Evolutionary conservation across 352 stramenopile species (phyloP).

Genomic region (Pythium rhizo-oryzae): DNA sequence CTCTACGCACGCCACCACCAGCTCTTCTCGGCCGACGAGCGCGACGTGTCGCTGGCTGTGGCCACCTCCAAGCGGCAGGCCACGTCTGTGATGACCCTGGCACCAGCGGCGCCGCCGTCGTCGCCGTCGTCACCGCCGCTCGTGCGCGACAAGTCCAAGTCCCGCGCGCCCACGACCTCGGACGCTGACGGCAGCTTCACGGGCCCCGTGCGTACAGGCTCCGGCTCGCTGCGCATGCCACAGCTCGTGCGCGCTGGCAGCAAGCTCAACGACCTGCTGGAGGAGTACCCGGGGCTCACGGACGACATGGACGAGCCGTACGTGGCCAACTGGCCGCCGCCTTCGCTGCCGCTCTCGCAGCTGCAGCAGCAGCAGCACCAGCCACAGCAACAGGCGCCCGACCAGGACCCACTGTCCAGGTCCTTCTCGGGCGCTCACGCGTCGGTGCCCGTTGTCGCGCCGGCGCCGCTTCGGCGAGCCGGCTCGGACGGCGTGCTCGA

Average conservation of each 20-base stretch:
- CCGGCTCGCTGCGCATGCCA: constrained; percentile 5
- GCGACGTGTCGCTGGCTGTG: constrained; percentile 18
- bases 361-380: neutral
- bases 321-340: constrained; percentile 1
- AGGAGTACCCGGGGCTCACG: constrained; percentile 13
- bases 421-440: no score
- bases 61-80: neutral
- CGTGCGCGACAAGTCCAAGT: neutral
- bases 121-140: neutral
- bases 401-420: no score
- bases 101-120: neutral
- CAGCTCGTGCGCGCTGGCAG: constrained; percentile 16
- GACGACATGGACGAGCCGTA: constrained; percentile 16
- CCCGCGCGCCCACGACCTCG: neutral
- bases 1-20: constrained; percentile 16
- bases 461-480: neutral
- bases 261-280: constrained; percentile 7
- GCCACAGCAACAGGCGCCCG: no score
- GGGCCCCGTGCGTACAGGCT: neutral
- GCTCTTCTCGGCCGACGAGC: constrained; percentile 29
- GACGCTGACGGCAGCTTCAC: constrained; percentile 9
- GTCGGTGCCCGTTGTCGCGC: no score
- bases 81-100: no score
- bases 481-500: constrained; percentile 11
- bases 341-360: neutral